phyloP scores from a whole-genome alignment of 805 yeast species.

The Sugiyamaella boreocaroliniensis region DNA sequence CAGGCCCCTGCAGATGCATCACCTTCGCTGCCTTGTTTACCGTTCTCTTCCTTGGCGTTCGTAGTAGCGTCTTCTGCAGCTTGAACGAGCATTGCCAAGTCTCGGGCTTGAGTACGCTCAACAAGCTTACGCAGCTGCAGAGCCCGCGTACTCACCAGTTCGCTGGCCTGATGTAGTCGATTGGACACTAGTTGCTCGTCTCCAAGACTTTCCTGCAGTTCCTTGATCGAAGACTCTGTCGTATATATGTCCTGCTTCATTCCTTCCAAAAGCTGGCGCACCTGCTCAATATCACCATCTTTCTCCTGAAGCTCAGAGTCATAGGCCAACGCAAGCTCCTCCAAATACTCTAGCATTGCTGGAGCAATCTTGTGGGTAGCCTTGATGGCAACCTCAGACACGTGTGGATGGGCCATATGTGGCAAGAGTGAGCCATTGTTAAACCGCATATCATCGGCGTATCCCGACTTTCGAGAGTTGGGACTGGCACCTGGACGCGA shows the following conservation, averaged over 20 bases:
- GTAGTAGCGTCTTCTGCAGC: constrained; percentile 40
- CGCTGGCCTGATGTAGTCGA: constrained; percentile 23
- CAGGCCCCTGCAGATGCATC: constrained; percentile 1
- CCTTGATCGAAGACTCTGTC: constrained; percentile 30
- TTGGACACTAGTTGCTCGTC: constrained; percentile 22
- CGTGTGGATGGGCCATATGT: constrained; percentile 32
- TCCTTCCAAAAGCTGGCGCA: constrained; percentile 36
- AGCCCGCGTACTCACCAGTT: constrained; percentile 26
- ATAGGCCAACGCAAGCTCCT: constrained; percentile 41
- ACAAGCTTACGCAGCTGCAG: constrained; percentile 37
- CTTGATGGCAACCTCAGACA: constrained; percentile 48
- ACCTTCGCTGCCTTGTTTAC: constrained; percentile 16
- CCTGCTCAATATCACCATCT: constrained; percentile 47
- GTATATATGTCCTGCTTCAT: constrained; percentile 37
- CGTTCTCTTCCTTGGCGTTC: constrained; percentile 20
- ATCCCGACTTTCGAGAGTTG: neutral
- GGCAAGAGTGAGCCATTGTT: constrained; percentile 5
- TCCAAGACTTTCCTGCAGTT: constrained; percentile 26
- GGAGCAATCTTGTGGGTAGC: constrained; percentile 43
- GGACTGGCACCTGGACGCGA: neutral
- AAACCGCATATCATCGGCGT: neutral
- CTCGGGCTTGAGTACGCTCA: constrained; percentile 61
- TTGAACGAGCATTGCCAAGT: constrained; percentile 52
- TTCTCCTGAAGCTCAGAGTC: constrained; percentile 49
- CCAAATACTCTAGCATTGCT: constrained; percentile 29